phyloP scores from a whole-genome alignment of 805 yeast species.

The Yarrowia deformans region DNA sequence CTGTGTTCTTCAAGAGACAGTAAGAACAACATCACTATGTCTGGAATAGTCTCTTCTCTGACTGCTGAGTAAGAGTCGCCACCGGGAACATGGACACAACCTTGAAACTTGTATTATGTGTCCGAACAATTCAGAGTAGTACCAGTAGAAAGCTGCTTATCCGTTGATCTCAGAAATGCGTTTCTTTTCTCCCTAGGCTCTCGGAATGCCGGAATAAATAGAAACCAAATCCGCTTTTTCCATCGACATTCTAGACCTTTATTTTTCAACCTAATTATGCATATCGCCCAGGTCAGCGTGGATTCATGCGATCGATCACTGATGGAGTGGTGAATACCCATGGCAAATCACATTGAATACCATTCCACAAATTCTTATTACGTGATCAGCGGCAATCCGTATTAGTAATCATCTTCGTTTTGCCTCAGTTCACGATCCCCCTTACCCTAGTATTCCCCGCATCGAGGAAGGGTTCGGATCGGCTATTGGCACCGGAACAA shows the following conservation, averaged over 20 bases:
- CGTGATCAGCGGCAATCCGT: neutral
- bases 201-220: no score
- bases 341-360: no score
- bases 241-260: constrained; percentile 1
- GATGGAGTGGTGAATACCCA: no score
- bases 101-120: neutral
- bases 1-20: no score
- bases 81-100: neutral
- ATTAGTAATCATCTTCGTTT: neutral
- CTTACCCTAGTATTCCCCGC: constrained; percentile 20
- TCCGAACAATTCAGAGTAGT: no score
- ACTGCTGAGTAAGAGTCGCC: neutral
- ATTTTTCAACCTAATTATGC: neutral
- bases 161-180: neutral
- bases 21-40: no score
- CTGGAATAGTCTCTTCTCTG: neutral
- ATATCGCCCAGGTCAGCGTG: neutral
- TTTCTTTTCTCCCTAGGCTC: no score
- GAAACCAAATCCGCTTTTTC: neutral
- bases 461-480: neutral
- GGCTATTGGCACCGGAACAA: neutral
- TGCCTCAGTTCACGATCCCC: neutral
- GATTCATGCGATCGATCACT: no score
- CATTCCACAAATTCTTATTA: neutral
- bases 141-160: neutral